These are phyloP conservation scores for Acorus gramineus DNA, from an alignment of 106 monocot genomes.

Conservation along the genomic window DNA sequence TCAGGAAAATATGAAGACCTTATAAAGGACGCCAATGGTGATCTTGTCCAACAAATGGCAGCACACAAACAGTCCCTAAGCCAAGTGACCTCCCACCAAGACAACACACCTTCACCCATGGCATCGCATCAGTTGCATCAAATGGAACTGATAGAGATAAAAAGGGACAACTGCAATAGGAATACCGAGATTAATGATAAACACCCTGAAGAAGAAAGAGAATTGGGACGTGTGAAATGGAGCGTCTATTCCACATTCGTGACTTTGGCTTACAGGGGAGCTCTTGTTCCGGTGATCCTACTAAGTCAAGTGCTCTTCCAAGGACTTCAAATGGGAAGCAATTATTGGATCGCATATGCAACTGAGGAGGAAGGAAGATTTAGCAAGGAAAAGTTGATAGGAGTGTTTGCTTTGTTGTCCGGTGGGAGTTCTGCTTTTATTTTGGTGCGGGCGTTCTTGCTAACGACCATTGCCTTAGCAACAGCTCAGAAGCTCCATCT, in stretches of 20 bases:
- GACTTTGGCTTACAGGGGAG: constrained; percentile 55
- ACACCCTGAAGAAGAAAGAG: constrained; percentile 45
- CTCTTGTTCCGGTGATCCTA: constrained; percentile 60
- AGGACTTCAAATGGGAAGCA: constrained; percentile 69
- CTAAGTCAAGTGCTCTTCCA: constrained; percentile 67
- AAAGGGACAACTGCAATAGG: neutral
- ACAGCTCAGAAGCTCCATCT: constrained; percentile 66
- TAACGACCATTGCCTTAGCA: constrained; percentile 57
- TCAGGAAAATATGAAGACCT: constrained; percentile 70
- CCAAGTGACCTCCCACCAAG: constrained; percentile 27
- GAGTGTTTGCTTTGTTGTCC: constrained; percentile 49
- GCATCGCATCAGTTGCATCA: constrained; percentile 6
- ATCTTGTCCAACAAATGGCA: constrained; percentile 51
- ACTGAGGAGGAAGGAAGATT: constrained; percentile 30
- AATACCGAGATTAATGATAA: constrained; percentile 6
- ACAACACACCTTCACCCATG: constrained; percentile 6
- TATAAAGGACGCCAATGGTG: constrained; percentile 34
- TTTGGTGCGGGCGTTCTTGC: constrained; percentile 57
- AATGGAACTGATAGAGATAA: constrained; percentile 24
- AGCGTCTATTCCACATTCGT: constrained; percentile 57
- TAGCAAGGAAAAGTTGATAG: constrained; percentile 40
- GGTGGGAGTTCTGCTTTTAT: constrained; percentile 65
- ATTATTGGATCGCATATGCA: constrained; percentile 92
- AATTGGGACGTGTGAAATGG: constrained; percentile 72
- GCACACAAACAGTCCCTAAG: constrained; percentile 60